A percentile compares a stretch with the other conserved stretches of the same genome.
Evolutionary conservation across 129 eudicot species (phyloP).

Genomic region (Sambucus nigra): DNA sequence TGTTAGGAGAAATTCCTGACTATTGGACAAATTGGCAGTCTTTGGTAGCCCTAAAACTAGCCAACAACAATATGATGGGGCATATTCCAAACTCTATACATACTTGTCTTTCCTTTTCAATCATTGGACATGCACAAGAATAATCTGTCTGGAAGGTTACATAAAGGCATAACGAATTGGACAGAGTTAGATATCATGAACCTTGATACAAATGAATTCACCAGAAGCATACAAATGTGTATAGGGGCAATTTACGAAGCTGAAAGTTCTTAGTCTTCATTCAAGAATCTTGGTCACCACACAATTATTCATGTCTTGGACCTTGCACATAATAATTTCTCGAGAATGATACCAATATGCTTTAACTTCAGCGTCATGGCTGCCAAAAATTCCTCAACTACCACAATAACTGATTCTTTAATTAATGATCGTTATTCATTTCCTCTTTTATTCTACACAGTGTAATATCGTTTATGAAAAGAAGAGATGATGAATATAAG

Average conservation of each 20-base stretch:
- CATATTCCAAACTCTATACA: conserved; percentile 20
- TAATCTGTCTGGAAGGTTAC: conserved; percentile 22
- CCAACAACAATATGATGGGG: conserved; percentile 23
- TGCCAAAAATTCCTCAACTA: neutral
- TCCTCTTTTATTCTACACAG: conserved; percentile 7
- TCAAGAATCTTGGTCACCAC: conserved; percentile 27
- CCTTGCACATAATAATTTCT: conserved; percentile 31
- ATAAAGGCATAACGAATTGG: conserved; percentile 17
- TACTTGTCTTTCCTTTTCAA: conserved; percentile 8
- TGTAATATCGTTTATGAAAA: conserved; percentile 18
- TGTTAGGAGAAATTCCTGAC: conserved; percentile 33
- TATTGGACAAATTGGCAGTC: conserved; percentile 24
- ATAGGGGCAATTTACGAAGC: conserved; percentile 5
- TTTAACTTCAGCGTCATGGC: conserved; percentile 27
- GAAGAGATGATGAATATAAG: conserved; percentile 16
- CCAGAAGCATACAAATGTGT: conserved; percentile 18
- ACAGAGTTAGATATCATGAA: conserved; percentile 16
- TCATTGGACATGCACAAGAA: conserved; percentile 22
- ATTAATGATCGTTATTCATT: neutral
- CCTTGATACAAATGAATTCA: conserved; percentile 23
- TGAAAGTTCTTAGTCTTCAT: conserved; percentile 25
- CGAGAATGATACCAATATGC: conserved; percentile 31
- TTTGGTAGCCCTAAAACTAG: conserved; percentile 17
- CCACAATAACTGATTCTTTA: no score
- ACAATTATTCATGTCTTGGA: conserved; percentile 31